Percentiles rank a stretch among this genome's conserved stretches.
These are phyloP conservation scores for Fallopia convolvulus DNA, from an alignment of 148 eudicot genomes.

Conservation along the genomic window DNA sequence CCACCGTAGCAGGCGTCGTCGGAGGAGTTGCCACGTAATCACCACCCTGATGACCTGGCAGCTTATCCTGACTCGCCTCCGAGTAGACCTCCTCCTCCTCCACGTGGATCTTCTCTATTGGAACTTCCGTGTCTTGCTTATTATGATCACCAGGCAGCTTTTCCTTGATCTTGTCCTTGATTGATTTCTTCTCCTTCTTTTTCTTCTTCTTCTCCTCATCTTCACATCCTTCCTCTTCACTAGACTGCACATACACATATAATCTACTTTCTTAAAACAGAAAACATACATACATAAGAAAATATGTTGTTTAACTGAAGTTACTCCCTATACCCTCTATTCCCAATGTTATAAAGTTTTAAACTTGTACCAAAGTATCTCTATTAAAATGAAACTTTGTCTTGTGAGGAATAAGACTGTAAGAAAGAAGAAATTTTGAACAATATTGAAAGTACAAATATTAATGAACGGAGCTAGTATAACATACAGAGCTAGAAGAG, in stretches of 20 bases:
- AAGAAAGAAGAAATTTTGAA: no score
- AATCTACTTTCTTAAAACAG: background rate
- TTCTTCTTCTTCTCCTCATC: constrained; percentile 27
- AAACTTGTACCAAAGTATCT: no score
- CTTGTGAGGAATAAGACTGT: no score
- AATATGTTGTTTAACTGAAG: background rate
- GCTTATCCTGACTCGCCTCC: constrained; percentile 21
- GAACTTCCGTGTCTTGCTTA: constrained; percentile 18
- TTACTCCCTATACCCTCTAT: no score
- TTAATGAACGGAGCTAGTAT: no score
- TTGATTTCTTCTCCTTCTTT: constrained; percentile 27
- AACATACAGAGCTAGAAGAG: constrained; percentile 61
- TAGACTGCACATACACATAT: constrained; percentile 30
- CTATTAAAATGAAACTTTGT: no score
- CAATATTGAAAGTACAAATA: no score
- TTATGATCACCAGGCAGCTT: constrained; percentile 8
- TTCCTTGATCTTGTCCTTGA: constrained; percentile 28
- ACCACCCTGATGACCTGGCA: constrained; percentile 44
- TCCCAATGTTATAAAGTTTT: no score
- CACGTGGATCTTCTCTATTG: constrained; percentile 25
- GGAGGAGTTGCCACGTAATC: constrained; percentile 16
- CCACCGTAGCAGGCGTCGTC: background rate
- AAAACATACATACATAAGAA: background rate
- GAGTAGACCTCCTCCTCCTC: constrained; percentile 21
- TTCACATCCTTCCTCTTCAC: constrained; percentile 35